phyloP scores from a whole-genome alignment of 2,329 filamentous ascomycete species.

The Sporothrix variecibatus region DNA sequence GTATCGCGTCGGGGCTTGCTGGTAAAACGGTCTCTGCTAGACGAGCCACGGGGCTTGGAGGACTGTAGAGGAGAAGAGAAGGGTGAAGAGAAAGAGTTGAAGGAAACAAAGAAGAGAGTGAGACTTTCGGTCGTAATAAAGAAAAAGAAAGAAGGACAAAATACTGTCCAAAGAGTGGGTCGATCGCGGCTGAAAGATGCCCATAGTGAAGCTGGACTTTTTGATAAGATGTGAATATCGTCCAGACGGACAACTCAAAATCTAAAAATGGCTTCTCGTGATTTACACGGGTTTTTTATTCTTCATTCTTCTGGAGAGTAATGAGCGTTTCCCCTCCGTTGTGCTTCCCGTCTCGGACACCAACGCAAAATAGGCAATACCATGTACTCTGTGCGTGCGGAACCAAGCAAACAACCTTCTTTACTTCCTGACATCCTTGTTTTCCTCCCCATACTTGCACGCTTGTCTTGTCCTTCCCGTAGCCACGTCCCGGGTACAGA shows the following conservation, averaged over 20 bases:
- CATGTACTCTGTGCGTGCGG: neutral
- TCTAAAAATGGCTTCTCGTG: slow-evolving; percentile 11
- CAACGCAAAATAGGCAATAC: neutral
- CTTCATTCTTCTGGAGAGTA: neutral
- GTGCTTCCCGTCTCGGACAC: slow-evolving; percentile 7
- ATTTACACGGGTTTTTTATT: neutral
- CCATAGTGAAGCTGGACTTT: slow-evolving; percentile 4
- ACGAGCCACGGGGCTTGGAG: neutral
- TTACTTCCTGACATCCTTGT: neutral
- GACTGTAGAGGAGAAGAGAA: neutral
- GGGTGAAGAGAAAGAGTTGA: neutral
- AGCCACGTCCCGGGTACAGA: slow-evolving; percentile 14
- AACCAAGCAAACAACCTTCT: slow-evolving; percentile 22
- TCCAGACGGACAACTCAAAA: neutral
- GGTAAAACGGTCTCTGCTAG: slow-evolving; percentile 16
- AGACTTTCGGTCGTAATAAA: slow-evolving; percentile 15
- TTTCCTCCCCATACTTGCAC: neutral
- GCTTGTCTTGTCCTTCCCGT: neutral
- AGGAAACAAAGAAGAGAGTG: neutral
- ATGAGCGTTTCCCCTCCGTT: neutral
- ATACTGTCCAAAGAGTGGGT: neutral
- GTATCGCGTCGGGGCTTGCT: neutral
- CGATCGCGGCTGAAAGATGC: slow-evolving; percentile 1
- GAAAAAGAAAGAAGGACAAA: slow-evolving; percentile 1
- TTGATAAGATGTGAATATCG: neutral